These are phyloP conservation scores for Phlyctochytrium bullatum DNA, from an alignment of 192 early-diverging fungal genomes.

Conservation along the genomic window DNA sequence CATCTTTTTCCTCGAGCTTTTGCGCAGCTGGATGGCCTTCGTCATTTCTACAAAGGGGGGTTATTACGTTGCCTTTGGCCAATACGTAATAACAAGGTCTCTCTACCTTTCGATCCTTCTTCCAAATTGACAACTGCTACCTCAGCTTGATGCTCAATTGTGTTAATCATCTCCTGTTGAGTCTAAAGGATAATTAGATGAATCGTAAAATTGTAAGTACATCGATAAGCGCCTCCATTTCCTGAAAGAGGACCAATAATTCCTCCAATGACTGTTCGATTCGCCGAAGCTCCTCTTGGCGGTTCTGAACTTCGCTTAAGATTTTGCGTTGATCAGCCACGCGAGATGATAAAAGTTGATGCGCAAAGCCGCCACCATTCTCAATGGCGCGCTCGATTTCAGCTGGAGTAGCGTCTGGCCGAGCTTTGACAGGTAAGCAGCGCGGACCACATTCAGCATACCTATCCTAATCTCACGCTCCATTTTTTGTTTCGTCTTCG, in stretches of 20 bases:
- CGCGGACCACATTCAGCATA: no score
- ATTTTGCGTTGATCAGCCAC: constrained; percentile 48
- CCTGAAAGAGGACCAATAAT: constrained; percentile 58
- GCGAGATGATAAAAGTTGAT: constrained; percentile 52
- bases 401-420: constrained; percentile 55
- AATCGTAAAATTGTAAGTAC: constrained; percentile 8
- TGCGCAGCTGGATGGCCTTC: constrained; percentile 42
- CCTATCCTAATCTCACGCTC: constrained; percentile 52
- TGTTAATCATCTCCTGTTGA: constrained; percentile 51
- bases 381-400: constrained; percentile 61
- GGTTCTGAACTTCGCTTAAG: constrained; percentile 59
- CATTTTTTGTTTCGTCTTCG: constrained; percentile 45
- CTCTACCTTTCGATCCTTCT: constrained; percentile 36
- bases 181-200: constrained; percentile 12
- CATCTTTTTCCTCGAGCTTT: constrained; percentile 44
- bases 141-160: constrained; percentile 46
- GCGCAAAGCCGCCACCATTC: constrained; percentile 51
- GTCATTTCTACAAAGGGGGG: constrained; percentile 33
- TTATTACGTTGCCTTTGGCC: constrained; percentile 8
- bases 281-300: constrained; percentile 58
- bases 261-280: constrained; percentile 57
- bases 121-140: constrained; percentile 33
- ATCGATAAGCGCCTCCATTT: constrained; percentile 62
- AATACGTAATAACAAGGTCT: constrained; percentile 1
- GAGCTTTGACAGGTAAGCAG: constrained; percentile 23